phyloP scores from a whole-genome alignment of 2,329 filamentous ascomycete species.

The Fusarium robinianum region DNA sequence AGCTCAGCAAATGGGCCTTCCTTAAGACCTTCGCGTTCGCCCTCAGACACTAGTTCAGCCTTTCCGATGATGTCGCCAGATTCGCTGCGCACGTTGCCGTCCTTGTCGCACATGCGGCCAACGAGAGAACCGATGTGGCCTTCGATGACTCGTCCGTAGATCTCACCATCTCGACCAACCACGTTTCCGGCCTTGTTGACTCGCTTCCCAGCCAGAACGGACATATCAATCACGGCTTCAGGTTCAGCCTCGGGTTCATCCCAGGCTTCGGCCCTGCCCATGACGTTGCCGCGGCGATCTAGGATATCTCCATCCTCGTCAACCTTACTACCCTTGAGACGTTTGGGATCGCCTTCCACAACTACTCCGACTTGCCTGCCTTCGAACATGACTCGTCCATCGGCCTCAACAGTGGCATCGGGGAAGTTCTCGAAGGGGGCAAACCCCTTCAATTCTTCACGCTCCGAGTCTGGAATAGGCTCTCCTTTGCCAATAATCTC shows the following conservation, averaged over 20 bases:
- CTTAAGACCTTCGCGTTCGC: slow-evolving; percentile 64
- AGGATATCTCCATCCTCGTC: slow-evolving; percentile 72
- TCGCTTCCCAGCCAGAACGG: slow-evolving; percentile 68
- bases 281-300: slow-evolving; percentile 67
- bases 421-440: slow-evolving; percentile 64
- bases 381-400: slow-evolving; percentile 57
- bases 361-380: slow-evolving; percentile 63
- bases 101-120: slow-evolving; percentile 71
- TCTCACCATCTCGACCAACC: slow-evolving; percentile 57
- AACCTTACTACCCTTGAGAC: slow-evolving; percentile 66
- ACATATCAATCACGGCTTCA: slow-evolving; percentile 62
- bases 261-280: slow-evolving; percentile 71
- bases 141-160: slow-evolving; percentile 69
- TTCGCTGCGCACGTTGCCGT: slow-evolving; percentile 74
- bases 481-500: slow-evolving; percentile 70
- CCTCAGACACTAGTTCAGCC: slow-evolving; percentile 69
- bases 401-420: slow-evolving; percentile 55
- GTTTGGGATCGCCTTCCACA: slow-evolving; percentile 66
- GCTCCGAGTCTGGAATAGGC: slow-evolving; percentile 57
- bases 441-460: slow-evolving; percentile 51
- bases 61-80: slow-evolving; percentile 71
- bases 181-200: slow-evolving; percentile 72
- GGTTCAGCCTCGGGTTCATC: slow-evolving; percentile 55
- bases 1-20: slow-evolving; percentile 73
- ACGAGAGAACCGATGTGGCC: slow-evolving; percentile 66